Base-by-base conservation (phyloP, 2,329 filamentous ascomycete species). In the Fusarium falciforme region DNA sequence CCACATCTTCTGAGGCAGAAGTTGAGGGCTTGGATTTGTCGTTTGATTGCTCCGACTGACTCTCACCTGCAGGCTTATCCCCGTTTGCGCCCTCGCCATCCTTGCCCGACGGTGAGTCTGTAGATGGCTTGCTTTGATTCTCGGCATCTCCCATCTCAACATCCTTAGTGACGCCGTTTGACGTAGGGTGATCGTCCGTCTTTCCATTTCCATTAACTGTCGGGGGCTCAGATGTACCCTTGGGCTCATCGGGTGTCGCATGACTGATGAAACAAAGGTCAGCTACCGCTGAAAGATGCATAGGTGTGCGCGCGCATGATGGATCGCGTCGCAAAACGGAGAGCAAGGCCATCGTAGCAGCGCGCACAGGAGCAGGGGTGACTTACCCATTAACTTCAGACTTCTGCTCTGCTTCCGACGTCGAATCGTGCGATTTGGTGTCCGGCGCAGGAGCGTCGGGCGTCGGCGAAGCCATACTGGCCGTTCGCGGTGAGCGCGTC, bases 401-500 rank as follows among this genome's bases (percentile, higher is more conserved):
- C 60, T 80, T 83, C 35, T 75, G 71, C 49, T 80, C 80, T 72
- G 79, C 79, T 22, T 78, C 76, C n/a, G 68, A 57, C 61, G 72
- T 76, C 29, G 74, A 71, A 49, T 80, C 78, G 44, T 68, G 76
- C 79, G 84, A 82, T 83, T 90, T 91, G 78, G 87, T 82, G 78
- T 88, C 87, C 78, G 81, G 75, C 74, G 80, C 72, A 70, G 82
- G 76, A 63, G 80, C 78, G 77, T 87, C 83, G 70, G 84, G 80
- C 54, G 80, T 81, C 71, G 86, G 85, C 76, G 87, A 87, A 72
- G 87, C 85, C 87, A 89, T 89, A 79, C 84, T 84, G 85, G 86
- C 85, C 83, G 85, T 86, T 82, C 83, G 85, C 82, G 79, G 76
- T 70, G 55, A 59, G 76, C 76, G 79, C 78, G 77, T 70, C 67